Percentiles rank a stretch among this genome's conserved stretches.
These are phyloP conservation scores for Pseudogymnoascus sp. DNA, from an alignment of 2,329 filamentous ascomycete genomes.

Conservation along the genomic window DNA sequence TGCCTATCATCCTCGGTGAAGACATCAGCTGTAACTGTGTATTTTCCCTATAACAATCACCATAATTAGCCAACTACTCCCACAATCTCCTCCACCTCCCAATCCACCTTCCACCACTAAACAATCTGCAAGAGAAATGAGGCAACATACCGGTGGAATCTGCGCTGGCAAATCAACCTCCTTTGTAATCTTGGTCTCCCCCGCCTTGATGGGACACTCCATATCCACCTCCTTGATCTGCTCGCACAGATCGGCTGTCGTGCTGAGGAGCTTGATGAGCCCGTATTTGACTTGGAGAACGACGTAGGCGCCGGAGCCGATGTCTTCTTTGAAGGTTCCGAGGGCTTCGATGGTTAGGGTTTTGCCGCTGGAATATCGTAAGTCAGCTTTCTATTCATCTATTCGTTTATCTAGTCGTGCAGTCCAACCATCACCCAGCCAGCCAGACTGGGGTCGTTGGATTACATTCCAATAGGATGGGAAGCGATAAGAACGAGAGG, in stretches of 20 bases:
- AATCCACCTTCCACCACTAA: no score
- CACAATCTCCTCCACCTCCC: no score
- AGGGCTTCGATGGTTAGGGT: slow-evolving; percentile 69
- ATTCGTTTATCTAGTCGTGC: no score
- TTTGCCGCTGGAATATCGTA: slow-evolving; percentile 72
- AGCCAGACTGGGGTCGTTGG: no score
- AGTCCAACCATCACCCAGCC: no score
- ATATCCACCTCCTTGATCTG: slow-evolving; percentile 82
- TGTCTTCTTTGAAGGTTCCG: slow-evolving; percentile 62
- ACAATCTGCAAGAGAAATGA: neutral
- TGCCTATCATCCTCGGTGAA: slow-evolving; percentile 61
- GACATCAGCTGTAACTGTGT: slow-evolving; percentile 81
- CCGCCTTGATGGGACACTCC: slow-evolving; percentile 78
- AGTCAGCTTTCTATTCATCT: no score
- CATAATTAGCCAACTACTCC: neutral
- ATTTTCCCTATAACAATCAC: slow-evolving; percentile 58
- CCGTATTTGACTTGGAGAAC: slow-evolving; percentile 86
- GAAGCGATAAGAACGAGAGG: no score
- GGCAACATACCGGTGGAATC: slow-evolving; percentile 71
- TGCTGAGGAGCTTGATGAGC: slow-evolving; percentile 78
- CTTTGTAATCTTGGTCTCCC: slow-evolving; percentile 65
- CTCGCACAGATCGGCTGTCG: slow-evolving; percentile 77
- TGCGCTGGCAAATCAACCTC: slow-evolving; percentile 74
- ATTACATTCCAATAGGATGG: no score
- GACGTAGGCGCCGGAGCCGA: slow-evolving; percentile 74